Percentiles rank a stretch among this genome's conserved stretches.
Evolutionary conservation across 208 protist genomes (phyloP).

Genomic region (Vickermania ingenoplastis): DNA sequence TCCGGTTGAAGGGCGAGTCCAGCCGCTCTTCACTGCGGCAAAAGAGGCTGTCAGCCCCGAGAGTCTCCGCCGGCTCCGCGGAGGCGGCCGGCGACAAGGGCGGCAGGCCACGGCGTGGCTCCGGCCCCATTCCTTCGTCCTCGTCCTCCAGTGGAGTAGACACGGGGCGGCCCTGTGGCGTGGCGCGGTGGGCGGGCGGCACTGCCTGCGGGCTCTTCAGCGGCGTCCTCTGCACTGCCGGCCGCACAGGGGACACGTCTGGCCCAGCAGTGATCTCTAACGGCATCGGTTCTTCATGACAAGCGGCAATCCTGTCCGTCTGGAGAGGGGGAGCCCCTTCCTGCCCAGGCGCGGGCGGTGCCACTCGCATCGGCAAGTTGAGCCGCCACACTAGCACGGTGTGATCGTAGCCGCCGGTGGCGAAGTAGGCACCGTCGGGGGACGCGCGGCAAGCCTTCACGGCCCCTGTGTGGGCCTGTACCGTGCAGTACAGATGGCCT

Average conservation of each 20-base stretch:
- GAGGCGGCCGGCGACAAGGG: not conserved
- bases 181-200: not conserved
- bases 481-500: constrained; percentile 74
- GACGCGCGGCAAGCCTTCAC: constrained; percentile 50
- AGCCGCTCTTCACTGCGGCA: not conserved
- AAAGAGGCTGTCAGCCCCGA: not conserved
- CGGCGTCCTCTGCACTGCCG: not conserved
- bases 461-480: constrained; percentile 69
- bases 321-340: not conserved
- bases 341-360: not conserved
- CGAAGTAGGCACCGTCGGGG: constrained; percentile 43
- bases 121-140: not conserved
- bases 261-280: too few relatives aligned
- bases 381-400: constrained; percentile 73
- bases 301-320: not conserved
- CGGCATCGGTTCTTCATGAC: too few relatives aligned
- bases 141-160: not conserved
- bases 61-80: not conserved
- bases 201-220: not conserved
- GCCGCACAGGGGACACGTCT: not conserved
- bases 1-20: not conserved
- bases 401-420: constrained; percentile 57
- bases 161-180: not conserved
- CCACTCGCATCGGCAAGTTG: not conserved
- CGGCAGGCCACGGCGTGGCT: not conserved